Base-by-base conservation (phyloP, 2,329 filamentous ascomycete genomes). In the Pestalotiopsis sp. region DNA sequence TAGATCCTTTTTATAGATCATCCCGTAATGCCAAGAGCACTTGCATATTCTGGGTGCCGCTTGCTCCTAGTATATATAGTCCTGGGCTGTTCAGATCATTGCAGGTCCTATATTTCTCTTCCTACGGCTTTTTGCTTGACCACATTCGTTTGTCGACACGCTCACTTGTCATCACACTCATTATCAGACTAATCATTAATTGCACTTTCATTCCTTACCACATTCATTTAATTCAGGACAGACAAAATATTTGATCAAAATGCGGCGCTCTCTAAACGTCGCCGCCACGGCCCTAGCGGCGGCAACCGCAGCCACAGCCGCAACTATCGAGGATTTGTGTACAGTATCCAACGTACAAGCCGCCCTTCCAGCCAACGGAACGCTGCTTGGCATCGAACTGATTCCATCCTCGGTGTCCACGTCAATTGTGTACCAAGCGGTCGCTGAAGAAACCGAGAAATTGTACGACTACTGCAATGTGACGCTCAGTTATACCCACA, bases 351-450 rank as follows among this genome's bases (percentile, higher is more conserved):
- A 83, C 67, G 79, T 85, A 20, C 78, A 79, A 69, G 77, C 80
- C n/a, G 77, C 79, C n/a, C 73, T 84, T 9, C 83, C 82, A 4
- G 73, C 80, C 27, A 81, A 83, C 67, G 82, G 81, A 4, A 82
- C 80, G 38, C 71, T 84, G 3, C 72, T 80, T 4, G 82, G 82
- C 9, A 80, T 84, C 65, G 73, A 80, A 59, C 66, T 84, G 69
- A 73, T 82, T 66, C 79, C 83, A 3, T 82, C 81, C 0, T 74
- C 81, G 1, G 80, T 84, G 4, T 80, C 80, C 4, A 82, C 82
- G 1, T 78, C 71, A 38, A 68, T 76, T 3, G 77, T 83, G 57
- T 80, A 80, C 71, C 82, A 83, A 69, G 76, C 77, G 17, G 77
- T 72, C 13, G 69, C 71, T 31, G 73, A 73, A 31, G 74, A 72